Percentiles rank a stretch among this genome's conserved stretches.
Conservation (phyloP, 176 grass and related monocot genomes). For the Aegilops umbellulata region DNA sequence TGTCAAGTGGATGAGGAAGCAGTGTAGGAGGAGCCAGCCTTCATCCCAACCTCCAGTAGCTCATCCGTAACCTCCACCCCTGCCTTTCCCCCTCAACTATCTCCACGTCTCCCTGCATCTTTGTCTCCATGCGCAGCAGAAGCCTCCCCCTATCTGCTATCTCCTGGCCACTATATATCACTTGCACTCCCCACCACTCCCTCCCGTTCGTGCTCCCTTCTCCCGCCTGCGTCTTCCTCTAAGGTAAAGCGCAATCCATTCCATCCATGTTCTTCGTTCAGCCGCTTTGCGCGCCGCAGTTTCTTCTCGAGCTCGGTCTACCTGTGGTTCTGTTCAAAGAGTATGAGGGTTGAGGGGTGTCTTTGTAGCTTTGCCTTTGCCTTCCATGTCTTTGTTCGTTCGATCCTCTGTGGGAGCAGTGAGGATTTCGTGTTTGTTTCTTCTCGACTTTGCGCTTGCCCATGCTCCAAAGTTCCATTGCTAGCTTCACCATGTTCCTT, state of each 20-base stretch:
- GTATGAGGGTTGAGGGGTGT: not conserved
- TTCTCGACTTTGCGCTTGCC: not conserved
- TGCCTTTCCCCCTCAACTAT: not conserved
- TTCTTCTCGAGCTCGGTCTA: not conserved
- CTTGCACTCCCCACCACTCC: slow-evolving; percentile 36
- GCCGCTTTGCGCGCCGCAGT: too few relatives aligned
- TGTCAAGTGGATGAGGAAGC: slow-evolving; percentile 69
- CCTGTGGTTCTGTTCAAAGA: not conserved
- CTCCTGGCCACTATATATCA: slow-evolving; percentile 31
- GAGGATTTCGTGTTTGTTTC: not conserved
- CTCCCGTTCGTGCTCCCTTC: slow-evolving; percentile 33
- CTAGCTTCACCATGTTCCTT: not conserved
- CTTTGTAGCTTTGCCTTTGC: not conserved
- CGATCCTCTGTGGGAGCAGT: not conserved
- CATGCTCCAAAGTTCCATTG: not conserved
- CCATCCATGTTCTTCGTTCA: not conserved
- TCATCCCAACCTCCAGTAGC: slow-evolving; percentile 55
- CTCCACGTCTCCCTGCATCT: slow-evolving; percentile 13
- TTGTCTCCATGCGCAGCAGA: slow-evolving; percentile 49
- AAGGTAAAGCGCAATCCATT: slow-evolving; percentile 17
- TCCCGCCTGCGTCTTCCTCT: not conserved
- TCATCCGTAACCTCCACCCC: slow-evolving; percentile 43
- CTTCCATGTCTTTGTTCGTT: not conserved
- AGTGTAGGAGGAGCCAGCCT: slow-evolving; percentile 55
- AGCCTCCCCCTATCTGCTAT: not conserved